Conservation (phyloP, 148 eudicot species). For the Dianthus caryophyllus region DNA sequence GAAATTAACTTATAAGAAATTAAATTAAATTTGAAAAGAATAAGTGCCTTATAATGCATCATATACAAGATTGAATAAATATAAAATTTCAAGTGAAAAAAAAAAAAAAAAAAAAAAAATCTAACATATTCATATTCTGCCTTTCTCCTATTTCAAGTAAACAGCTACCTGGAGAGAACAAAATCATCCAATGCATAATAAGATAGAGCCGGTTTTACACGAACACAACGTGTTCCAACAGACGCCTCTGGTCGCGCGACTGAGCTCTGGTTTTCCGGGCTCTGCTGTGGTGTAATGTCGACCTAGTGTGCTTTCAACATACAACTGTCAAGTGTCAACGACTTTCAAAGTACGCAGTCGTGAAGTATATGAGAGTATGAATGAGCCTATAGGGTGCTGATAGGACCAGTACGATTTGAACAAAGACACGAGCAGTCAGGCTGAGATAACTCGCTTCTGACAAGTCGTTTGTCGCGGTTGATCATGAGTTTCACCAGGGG, state of each 20-base stretch:
- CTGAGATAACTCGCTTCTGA: slow-evolving; percentile 54
- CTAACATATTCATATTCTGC: background rate
- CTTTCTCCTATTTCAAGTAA: slow-evolving; percentile 1
- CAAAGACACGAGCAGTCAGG: slow-evolving; percentile 92
- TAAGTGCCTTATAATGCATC: background rate
- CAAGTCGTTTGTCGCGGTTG: slow-evolving; percentile 81
- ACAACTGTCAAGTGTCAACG: background rate
- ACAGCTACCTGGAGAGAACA: background rate
- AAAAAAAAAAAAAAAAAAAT: background rate
- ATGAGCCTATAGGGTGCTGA: slow-evolving; percentile 33
- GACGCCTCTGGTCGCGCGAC: background rate
- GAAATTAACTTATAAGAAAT: no score
- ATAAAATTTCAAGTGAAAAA: background rate
- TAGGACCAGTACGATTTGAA: slow-evolving; percentile 58
- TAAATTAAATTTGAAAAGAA: no score
- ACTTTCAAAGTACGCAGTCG: no score
- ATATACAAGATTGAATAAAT: slow-evolving; percentile 8
- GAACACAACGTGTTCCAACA: background rate
- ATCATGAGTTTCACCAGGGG: slow-evolving; percentile 80
- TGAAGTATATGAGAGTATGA: no score
- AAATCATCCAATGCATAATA: background rate
- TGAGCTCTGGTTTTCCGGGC: background rate
- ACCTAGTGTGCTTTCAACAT: background rate
- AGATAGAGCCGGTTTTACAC: background rate
- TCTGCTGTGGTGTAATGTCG: background rate